These are phyloP conservation scores for Amoeboaphelidium protococcarum DNA, from an alignment of 371 early-diverging fungal species.

Conservation along the genomic window DNA sequence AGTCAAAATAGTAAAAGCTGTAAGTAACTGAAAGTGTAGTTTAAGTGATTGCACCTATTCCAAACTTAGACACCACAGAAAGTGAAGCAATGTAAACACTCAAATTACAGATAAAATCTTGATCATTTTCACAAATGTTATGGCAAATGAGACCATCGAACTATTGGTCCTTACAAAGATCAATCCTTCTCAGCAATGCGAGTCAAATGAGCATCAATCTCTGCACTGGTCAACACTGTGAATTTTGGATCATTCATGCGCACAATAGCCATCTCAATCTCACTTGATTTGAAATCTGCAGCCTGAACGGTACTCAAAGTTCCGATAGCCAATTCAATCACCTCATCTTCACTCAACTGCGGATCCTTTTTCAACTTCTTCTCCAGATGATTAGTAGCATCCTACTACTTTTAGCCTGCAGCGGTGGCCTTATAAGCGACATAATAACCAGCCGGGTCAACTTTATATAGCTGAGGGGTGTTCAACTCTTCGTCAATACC, in stretches of 20 bases:
- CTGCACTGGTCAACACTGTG: constrained; percentile 41
- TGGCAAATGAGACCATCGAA: too few relatives aligned
- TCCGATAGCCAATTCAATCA: constrained; percentile 82
- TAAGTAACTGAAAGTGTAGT: too few relatives aligned
- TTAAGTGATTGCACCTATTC: too few relatives aligned
- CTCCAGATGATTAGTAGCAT: constrained; percentile 79
- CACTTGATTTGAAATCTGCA: constrained; percentile 74
- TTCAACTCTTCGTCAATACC: constrained; percentile 70
- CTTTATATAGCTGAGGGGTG: constrained; percentile 86
- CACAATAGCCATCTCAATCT: constrained; percentile 80
- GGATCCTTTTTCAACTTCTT: constrained; percentile 84
- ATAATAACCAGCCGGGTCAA: constrained; percentile 93
- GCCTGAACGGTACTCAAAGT: constrained; percentile 71
- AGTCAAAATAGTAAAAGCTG: too few relatives aligned
- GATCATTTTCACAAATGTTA: too few relatives aligned
- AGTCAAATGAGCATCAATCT: constrained; percentile 75
- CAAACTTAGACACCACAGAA: too few relatives aligned
- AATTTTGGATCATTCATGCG: constrained; percentile 31
- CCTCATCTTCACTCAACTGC: constrained; percentile 46
- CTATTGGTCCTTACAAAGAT: too few relatives aligned
- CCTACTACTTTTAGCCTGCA: constrained; percentile 93
- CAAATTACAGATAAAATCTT: too few relatives aligned
- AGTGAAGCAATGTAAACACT: too few relatives aligned
- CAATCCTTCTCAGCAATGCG: constrained; percentile 61
- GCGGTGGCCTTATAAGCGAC: constrained; percentile 85